phyloP scores from a whole-genome alignment of 2,329 filamentous ascomycete species.

The Fusarium sp. region DNA sequence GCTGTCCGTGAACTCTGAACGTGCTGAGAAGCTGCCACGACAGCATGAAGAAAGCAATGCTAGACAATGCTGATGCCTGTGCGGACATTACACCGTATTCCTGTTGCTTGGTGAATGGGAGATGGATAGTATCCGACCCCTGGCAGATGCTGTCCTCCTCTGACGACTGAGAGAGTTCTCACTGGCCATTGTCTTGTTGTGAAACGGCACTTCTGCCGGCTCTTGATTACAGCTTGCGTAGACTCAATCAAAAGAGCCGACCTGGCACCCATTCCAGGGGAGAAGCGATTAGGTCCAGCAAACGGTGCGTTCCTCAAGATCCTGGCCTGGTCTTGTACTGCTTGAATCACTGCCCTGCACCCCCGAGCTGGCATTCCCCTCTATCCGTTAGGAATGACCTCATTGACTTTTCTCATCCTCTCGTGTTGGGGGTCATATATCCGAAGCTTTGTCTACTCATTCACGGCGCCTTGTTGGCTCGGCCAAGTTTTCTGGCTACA shows the following conservation, averaged over 20 bases:
- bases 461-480: neutral
- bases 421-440: neutral
- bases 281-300: neutral
- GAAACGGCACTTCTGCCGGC: neutral
- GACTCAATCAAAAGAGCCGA: neutral
- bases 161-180: conserved; percentile 11
- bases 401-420: conserved; percentile 10
- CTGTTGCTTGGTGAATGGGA: neutral
- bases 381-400: conserved; percentile 14
- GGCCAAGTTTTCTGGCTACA: neutral
- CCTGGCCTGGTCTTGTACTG: neutral
- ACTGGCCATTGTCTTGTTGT: neutral
- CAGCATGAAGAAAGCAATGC: conserved; percentile 25
- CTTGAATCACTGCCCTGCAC: neutral
- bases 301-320: neutral
- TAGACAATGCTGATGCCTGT: conserved; percentile 1
- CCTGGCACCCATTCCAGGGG: neutral
- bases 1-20: conserved; percentile 16
- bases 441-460: neutral
- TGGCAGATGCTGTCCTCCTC: neutral
- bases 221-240: neutral
- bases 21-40: conserved; percentile 33
- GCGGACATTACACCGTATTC: neutral
- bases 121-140: neutral
- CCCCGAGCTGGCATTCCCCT: neutral